Evolutionary conservation across 805 yeast genomes (phyloP).

Genomic region (Diddensiella transvaalensis): DNA sequence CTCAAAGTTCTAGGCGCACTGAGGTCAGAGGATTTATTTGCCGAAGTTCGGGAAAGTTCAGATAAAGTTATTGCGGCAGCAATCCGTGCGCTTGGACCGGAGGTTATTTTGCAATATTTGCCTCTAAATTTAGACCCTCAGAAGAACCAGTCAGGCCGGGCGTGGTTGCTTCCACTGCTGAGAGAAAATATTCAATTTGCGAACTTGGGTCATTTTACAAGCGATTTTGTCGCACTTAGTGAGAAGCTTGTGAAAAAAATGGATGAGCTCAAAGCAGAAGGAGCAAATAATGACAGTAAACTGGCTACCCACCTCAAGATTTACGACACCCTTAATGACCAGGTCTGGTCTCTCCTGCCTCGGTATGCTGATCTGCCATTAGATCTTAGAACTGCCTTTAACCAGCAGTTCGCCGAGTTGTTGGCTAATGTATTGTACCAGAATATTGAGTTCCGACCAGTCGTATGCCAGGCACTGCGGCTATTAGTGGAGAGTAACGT

Average conservation of each 20-base stretch:
- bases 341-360: slow-evolving; percentile 88
- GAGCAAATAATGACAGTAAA: slow-evolving; percentile 27
- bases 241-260: slow-evolving; percentile 27
- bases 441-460: slow-evolving; percentile 68
- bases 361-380: slow-evolving; percentile 82
- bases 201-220: slow-evolving; percentile 57
- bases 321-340: slow-evolving; percentile 81
- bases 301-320: slow-evolving; percentile 71
- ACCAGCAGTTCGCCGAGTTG: slow-evolving; percentile 71
- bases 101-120: slow-evolving; percentile 59
- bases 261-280: slow-evolving; percentile 23
- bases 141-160: slow-evolving; percentile 68
- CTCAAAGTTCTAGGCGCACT: slow-evolving; percentile 77
- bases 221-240: slow-evolving; percentile 62
- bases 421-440: slow-evolving; percentile 73
- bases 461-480: slow-evolving; percentile 79
- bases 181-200: slow-evolving; percentile 82
- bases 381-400: slow-evolving; percentile 63
- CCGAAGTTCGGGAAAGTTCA: slow-evolving; percentile 63
- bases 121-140: slow-evolving; percentile 72
- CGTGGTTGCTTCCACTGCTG: slow-evolving; percentile 89
- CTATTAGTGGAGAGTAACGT: slow-evolving; percentile 73
- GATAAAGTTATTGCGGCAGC: slow-evolving; percentile 80
- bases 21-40: slow-evolving; percentile 74
- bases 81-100: slow-evolving; percentile 81